Percentiles rank a stretch among this genome's conserved stretches.
Conservation (phyloP, 106 monocot genomes). For the Agapanthus africanus region DNA sequence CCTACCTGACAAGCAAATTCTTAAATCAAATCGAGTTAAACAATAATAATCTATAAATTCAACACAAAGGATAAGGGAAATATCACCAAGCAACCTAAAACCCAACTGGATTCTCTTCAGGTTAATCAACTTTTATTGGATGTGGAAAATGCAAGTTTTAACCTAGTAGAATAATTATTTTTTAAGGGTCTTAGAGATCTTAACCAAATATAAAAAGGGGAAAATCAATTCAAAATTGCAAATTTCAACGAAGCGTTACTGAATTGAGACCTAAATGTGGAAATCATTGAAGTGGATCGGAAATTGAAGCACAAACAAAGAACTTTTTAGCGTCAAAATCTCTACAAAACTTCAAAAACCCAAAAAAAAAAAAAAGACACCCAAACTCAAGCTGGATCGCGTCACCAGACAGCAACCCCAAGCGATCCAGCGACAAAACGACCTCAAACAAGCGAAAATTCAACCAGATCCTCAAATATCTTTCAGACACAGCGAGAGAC, state of each 20-base stretch:
- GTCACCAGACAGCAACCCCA: not conserved
- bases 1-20: slow-evolving; percentile 9
- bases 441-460: not conserved
- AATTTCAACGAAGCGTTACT: no score
- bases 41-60: not conserved
- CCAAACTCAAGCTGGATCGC: not conserved
- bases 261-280: no score
- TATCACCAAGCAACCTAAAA: not conserved
- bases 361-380: slow-evolving; percentile 4
- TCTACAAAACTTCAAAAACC: not conserved
- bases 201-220: not conserved
- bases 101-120: not conserved
- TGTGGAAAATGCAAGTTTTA: not conserved
- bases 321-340: not conserved
- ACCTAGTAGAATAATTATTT: not conserved
- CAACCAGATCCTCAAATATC: not conserved
- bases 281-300: no score
- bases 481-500: not conserved
- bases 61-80: not conserved
- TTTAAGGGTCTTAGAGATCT: not conserved
- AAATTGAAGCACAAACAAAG: no score
- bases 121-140: not conserved
- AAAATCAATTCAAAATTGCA: not conserved
- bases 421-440: not conserved
- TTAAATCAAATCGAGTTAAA: no score